Base-by-base conservation (phyloP, 352 stramenopile species). In the Phytophthora pluvialis region DNA sequence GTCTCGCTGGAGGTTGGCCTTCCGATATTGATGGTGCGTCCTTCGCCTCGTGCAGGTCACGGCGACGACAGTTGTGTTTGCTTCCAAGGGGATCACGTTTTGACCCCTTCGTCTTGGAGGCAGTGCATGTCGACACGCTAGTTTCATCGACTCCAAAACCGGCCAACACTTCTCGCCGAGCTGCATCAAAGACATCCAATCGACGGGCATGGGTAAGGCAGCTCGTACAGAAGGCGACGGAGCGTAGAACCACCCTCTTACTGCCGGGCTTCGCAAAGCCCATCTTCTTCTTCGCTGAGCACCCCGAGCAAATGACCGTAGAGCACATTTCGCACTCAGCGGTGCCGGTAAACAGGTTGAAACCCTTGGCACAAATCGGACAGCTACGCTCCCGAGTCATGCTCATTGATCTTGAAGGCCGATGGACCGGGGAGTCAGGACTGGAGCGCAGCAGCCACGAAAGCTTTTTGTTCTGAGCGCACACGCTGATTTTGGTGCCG, bases 381-480 rank as follows among this genome's bases (percentile, higher is more conserved):
- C 70, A 78, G 11, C 51, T 59, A 32, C 64, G 57, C 13, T 67
- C 43, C 26, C 64, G 51, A 26, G 38, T 39, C 16, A 67, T 60
- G 9, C 48, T 57, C 25, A 31, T 59, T n/a, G 63, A 54, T 45
- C 35, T 42, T 33, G 58, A 44, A n/a, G 59, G 39, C 10, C 43
- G 51, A n/a, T 59, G 59, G 12, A 42, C 47, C 1, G 50, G 46
- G 10, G 47, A 59, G 29, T 61, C 52, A 25, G 52, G 45, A 45
- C 47, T 60, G 25, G 51, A 70, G 40, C 70, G 72, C 18, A 78
- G 28, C 25, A 85, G 43, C 61, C 71, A 72, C 60, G 59, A 53
- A 29, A 85, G 61, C 50, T 82, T 82, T 57, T 82, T 82, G 60
- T 73, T 78, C 35, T 75, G 59, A 6, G 76, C 71, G 31, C 69